phyloP scores from a whole-genome alignment of 805 yeast genomes.

The Candida adriatica region DNA sequence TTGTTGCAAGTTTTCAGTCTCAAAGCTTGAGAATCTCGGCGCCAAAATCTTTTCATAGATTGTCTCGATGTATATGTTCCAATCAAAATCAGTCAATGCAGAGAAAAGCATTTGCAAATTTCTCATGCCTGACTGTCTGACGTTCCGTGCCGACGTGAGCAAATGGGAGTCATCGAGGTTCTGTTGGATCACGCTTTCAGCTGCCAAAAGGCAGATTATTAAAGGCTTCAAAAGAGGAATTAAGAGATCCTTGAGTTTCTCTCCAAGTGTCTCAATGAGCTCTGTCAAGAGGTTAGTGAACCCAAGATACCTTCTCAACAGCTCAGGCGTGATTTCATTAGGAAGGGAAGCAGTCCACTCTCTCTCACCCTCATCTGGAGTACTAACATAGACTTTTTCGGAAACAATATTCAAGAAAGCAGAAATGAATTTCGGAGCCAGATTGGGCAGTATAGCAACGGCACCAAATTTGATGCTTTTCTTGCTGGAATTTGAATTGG shows the following conservation, averaged over 20 bases:
- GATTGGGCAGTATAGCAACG: slow-evolving; percentile 52
- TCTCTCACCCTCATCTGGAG: slow-evolving; percentile 12
- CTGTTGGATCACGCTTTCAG: slow-evolving; percentile 36
- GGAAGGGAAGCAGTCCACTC: slow-evolving; percentile 10
- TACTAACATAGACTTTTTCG: slow-evolving; percentile 34
- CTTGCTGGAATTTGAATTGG: slow-evolving; percentile 61
- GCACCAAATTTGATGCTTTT: slow-evolving; percentile 68
- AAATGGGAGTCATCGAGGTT: slow-evolving; percentile 15
- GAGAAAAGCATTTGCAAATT: slow-evolving; percentile 52
- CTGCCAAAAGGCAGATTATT: slow-evolving; percentile 35
- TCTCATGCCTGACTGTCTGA: slow-evolving; percentile 64
- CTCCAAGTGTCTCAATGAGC: slow-evolving; percentile 51
- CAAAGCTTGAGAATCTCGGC: slow-evolving; percentile 65
- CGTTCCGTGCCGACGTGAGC: slow-evolving; percentile 38
- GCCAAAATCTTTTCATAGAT: slow-evolving; percentile 49
- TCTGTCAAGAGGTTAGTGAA: slow-evolving; percentile 57
- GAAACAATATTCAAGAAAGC: slow-evolving; percentile 60
- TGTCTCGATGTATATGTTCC: slow-evolving; percentile 45
- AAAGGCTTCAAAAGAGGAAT: slow-evolving; percentile 29
- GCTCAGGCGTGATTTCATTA: slow-evolving; percentile 23
- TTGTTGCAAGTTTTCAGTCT: slow-evolving; percentile 73
- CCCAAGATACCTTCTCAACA: slow-evolving; percentile 52
- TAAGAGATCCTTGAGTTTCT: slow-evolving; percentile 42
- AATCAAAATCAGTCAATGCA: slow-evolving; percentile 45
- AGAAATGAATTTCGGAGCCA: slow-evolving; percentile 43